These are phyloP conservation scores for Kazachstania viticola DNA, from an alignment of 805 yeast species.

Conservation along the genomic window DNA sequence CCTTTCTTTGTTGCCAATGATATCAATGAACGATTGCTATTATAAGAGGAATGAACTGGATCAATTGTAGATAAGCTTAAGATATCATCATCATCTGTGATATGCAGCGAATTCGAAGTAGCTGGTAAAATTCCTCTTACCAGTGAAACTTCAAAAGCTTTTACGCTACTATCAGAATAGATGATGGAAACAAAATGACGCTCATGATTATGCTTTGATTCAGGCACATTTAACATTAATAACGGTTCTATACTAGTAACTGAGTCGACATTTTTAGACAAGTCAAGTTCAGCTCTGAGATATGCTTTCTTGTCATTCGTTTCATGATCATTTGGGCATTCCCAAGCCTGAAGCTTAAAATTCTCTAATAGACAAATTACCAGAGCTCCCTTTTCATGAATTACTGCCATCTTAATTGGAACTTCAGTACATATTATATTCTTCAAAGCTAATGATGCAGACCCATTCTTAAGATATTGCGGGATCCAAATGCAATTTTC, in stretches of 20 bases:
- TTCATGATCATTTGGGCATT: constrained; percentile 31
- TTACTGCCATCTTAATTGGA: constrained; percentile 37
- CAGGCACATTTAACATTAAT: constrained; percentile 29
- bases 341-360: constrained; percentile 45
- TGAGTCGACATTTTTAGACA: constrained; percentile 1
- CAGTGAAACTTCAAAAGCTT: constrained; percentile 23
- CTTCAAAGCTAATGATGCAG: constrained; percentile 29
- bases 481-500: constrained; percentile 52
- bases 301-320: constrained; percentile 12
- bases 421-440: constrained; percentile 34
- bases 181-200: constrained; percentile 42
- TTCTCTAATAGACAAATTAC: constrained; percentile 36
- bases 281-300: constrained; percentile 8
- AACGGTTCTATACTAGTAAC: constrained; percentile 9
- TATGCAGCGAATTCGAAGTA: constrained; percentile 8
- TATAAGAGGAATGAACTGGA: constrained; percentile 39
- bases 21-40: constrained; percentile 34
- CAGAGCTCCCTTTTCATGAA: constrained; percentile 36
- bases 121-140: constrained; percentile 27
- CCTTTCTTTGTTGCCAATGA: constrained; percentile 49
- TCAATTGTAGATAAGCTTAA: constrained; percentile 48
- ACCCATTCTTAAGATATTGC: constrained; percentile 18
- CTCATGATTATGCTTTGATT: constrained; percentile 21
- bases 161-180: constrained; percentile 26
- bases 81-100: constrained; percentile 25